Evolutionary conservation across 1,284 basidiomycete genomes (phyloP).

Genomic region (Megacollybia platyphylla): DNA sequence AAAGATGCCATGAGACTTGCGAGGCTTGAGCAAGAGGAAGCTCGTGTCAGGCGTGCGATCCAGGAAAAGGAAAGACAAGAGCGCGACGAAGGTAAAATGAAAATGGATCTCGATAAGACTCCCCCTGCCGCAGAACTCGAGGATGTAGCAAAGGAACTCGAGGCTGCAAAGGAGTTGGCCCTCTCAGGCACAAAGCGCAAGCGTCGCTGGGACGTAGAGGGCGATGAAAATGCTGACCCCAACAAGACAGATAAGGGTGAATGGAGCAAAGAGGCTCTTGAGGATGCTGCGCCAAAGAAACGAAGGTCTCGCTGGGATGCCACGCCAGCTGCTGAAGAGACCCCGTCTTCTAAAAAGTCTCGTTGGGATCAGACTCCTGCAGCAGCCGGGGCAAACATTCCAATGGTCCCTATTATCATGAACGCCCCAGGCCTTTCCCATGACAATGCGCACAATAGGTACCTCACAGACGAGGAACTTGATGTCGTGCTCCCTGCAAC

Average conservation of each 20-base stretch:
- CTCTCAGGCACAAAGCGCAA: conserved; percentile 60
- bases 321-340: conserved; percentile 65
- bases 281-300: conserved; percentile 73
- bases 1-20: conserved; percentile 93
- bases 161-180: conserved; percentile 40
- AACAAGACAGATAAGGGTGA: conserved; percentile 47
- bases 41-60: conserved; percentile 72
- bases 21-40: conserved; percentile 89
- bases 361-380: conserved; percentile 91
- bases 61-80: conserved; percentile 80
- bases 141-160: conserved; percentile 55
- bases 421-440: conserved; percentile 72
- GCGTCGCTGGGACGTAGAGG: conserved; percentile 74
- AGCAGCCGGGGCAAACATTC: conserved; percentile 28
- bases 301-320: conserved; percentile 92
- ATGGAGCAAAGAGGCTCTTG: conserved; percentile 64
- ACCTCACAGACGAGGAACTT: conserved; percentile 92
- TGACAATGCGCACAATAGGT: conserved; percentile 91
- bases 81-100: conserved; percentile 68
- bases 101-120: conserved; percentile 81
- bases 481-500: conserved; percentile 78
- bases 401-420: conserved; percentile 73
- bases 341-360: conserved; percentile 57
- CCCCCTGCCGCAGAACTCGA: conserved; percentile 69
- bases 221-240: conserved; percentile 48